These are phyloP conservation scores for Phytophthora parvispora DNA, from an alignment of 352 stramenopile species.

Conservation along the genomic window DNA sequence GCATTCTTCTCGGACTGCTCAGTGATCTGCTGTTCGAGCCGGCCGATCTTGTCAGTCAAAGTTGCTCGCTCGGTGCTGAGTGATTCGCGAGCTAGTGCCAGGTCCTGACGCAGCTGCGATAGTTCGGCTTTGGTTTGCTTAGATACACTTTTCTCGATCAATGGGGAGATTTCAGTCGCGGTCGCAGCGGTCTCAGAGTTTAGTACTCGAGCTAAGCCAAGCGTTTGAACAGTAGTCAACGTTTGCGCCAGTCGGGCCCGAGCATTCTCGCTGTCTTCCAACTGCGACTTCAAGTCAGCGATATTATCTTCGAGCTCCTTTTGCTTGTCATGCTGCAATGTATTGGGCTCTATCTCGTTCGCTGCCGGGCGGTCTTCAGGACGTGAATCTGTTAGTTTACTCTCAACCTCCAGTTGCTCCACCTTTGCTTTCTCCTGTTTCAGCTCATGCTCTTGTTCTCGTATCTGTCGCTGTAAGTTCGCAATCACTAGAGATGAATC, in stretches of 20 bases:
- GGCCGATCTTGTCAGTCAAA: constrained; percentile 5
- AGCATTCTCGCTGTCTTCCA: constrained; percentile 77
- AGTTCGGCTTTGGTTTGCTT: constrained; percentile 30
- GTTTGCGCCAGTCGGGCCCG: constrained; percentile 68
- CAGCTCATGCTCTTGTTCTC: constrained; percentile 28
- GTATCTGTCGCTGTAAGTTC: constrained; percentile 46
- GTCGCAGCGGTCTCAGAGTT: constrained; percentile 16
- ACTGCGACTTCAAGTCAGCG: constrained; percentile 54
- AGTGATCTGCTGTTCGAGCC: constrained; percentile 38
- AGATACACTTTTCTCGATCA: neutral
- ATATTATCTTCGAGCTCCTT: constrained; percentile 35
- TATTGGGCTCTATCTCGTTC: constrained; percentile 1
- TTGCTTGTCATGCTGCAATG: constrained; percentile 24
- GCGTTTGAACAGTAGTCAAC: constrained; percentile 53
- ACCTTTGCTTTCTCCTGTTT: constrained; percentile 35
- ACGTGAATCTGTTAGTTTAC: constrained; percentile 1
- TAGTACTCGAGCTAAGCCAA: constrained; percentile 16
- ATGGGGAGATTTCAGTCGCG: neutral
- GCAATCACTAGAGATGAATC: constrained; percentile 48
- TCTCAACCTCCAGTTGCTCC: constrained; percentile 28
- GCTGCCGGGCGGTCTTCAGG: neutral
- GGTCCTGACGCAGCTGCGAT: constrained; percentile 13
- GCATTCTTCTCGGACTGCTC: constrained; percentile 29
- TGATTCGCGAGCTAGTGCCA: constrained; percentile 9
- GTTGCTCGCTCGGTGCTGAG: constrained; percentile 13